These are phyloP conservation scores for Castanopsis chinensis DNA, from an alignment of 306 rosid genomes.

Conservation along the genomic window DNA sequence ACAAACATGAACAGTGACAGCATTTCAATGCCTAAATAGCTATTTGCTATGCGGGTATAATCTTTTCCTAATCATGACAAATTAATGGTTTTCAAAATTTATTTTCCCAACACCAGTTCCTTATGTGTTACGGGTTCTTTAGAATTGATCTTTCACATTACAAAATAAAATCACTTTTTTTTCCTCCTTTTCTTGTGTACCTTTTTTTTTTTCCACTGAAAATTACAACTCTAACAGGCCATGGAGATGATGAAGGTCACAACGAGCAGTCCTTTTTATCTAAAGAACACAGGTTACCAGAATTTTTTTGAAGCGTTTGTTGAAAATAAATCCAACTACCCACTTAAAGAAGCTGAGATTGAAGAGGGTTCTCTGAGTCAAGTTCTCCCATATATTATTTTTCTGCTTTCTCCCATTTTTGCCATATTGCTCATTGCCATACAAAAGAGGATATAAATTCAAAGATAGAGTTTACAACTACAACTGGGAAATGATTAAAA, in stretches of 20 bases:
- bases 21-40: background rate
- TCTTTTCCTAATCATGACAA: background rate
- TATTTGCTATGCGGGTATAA: background rate
- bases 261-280: constrained; percentile 41
- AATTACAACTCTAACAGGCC: constrained; percentile 57
- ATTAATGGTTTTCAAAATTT: background rate
- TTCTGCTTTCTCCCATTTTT: constrained; percentile 76
- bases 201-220: background rate
- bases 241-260: constrained; percentile 88
- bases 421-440: constrained; percentile 58
- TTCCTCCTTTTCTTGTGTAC: background rate
- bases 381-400: constrained; percentile 56
- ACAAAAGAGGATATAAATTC: constrained; percentile 56
- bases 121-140: background rate
- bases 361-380: constrained; percentile 51
- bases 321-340: constrained; percentile 50
- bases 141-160: constrained; percentile 4
- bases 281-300: constrained; percentile 58
- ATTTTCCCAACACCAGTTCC: background rate
- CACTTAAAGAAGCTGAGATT: constrained; percentile 37
- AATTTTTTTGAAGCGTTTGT: constrained; percentile 80
- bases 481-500: background rate
- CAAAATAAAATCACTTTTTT: background rate
- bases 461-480: background rate
- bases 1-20: background rate